phyloP scores from a whole-genome alignment of 345 rosid species.

The Linum tenue region DNA sequence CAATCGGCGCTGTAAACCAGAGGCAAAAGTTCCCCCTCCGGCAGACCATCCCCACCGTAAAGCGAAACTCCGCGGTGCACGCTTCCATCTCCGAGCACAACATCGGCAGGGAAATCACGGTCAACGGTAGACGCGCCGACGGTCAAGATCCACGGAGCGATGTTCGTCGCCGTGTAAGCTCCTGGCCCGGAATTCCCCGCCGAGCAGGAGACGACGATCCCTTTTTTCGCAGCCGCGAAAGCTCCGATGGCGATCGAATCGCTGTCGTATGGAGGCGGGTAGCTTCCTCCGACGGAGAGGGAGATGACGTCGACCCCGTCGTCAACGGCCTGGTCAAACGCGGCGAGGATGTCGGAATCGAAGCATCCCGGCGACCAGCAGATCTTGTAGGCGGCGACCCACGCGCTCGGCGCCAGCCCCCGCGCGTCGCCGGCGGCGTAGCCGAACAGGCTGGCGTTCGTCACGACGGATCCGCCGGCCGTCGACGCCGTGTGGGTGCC shows the following conservation, averaged over 20 bases:
- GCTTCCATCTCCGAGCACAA: slow-evolving; percentile 51
- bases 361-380: slow-evolving; percentile 78
- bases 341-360: slow-evolving; percentile 89
- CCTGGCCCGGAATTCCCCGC: slow-evolving; percentile 92
- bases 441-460: slow-evolving; percentile 49
- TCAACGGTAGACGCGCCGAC: slow-evolving; percentile 86
- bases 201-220: slow-evolving; percentile 71
- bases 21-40: slow-evolving; percentile 28
- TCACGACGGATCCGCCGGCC: slow-evolving; percentile 62
- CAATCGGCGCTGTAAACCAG: slow-evolving; percentile 56
- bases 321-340: slow-evolving; percentile 71
- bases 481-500: slow-evolving; percentile 89
- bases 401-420: slow-evolving; percentile 77
- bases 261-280: slow-evolving; percentile 52
- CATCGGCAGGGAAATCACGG: slow-evolving; percentile 81
- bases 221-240: slow-evolving; percentile 55
- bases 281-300: slow-evolving; percentile 63
- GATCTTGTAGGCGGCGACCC: slow-evolving; percentile 79
- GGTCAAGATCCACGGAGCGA: slow-evolving; percentile 89
- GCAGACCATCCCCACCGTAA: slow-evolving; percentile 45
- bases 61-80: slow-evolving; percentile 53
- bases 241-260: slow-evolving; percentile 86
- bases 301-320: slow-evolving; percentile 87
- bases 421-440: slow-evolving; percentile 73
- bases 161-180: slow-evolving; percentile 56